Evolutionary conservation across 306 rosid genomes (phyloP), one percentile per base, ranked within the genome.

Genomic region (Prunus armeniaca): DNA sequence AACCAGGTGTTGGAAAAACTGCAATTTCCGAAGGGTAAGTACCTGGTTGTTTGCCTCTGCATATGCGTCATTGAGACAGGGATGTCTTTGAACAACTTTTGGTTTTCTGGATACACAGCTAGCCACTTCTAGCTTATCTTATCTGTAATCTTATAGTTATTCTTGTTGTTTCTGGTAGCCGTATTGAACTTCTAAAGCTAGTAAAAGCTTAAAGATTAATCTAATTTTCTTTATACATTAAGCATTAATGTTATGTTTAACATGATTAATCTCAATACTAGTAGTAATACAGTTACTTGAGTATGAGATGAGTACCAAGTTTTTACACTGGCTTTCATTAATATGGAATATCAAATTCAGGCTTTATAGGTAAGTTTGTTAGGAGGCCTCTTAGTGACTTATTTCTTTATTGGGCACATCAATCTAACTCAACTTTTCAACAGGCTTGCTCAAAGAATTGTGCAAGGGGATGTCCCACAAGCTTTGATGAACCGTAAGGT

Each of bases 1-100:
- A 95, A 91, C 99, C 99, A 65, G 99, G 99, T 77, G 99, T 95
- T 51, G 99, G 99, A 51, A 95, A 95, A 85, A 95, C 99, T 74
- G 99, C 99, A 15, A 89, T 95, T 76, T 95, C 99, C 54, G 99
- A 95, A 87, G 99, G 99, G 99, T 92, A 87, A 85, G 91, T 64
- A 56, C 54, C 75, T 8, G 25, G 61, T 55, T 67, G 55, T 80
- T 24, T 3, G 54, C 47, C 27, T 71, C 27, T 43, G 69, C 20
- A 27, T 28, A 17, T 43, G 56, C 6, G 41, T 4, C 19, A 3
- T 41, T 2, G 13, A 27, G 8, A 12, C 13, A 45, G 38, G 19
- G 55, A 47, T 68, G 25, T 47, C 27, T 38, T 38, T 38, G 11
- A 70, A 12, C 22, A 61, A 14, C 0, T 10, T 51, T 72, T 38